Percentiles rank a stretch among this genome's conserved stretches.
phyloP scores from a whole-genome alignment of 768 basidiomycete species.

The Antrodiella citrinella region DNA sequence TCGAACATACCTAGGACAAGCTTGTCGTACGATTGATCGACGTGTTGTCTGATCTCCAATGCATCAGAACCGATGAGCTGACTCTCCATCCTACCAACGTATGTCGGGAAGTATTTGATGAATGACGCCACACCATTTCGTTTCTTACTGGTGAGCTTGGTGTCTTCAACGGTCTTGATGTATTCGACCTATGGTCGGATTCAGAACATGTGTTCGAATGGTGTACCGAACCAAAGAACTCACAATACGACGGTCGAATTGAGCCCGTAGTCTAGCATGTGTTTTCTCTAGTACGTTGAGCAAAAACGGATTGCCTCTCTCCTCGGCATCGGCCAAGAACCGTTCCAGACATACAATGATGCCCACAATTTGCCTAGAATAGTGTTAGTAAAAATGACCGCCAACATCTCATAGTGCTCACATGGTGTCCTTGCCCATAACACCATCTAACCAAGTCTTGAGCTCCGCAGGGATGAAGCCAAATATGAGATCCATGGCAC shows the following conservation, averaged over 20 bases:
- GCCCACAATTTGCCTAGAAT: constrained; percentile 75
- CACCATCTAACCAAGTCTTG: constrained; percentile 77
- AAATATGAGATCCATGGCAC: constrained; percentile 92
- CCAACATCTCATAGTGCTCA: constrained; percentile 35
- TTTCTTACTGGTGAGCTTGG: constrained; percentile 87
- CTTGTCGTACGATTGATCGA: constrained; percentile 80
- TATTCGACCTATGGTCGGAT: constrained; percentile 64
- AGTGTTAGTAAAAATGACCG: neutral
- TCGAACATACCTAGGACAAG: constrained; percentile 91
- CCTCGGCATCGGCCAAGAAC: constrained; percentile 69
- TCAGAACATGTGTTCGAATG: neutral
- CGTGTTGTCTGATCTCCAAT: constrained; percentile 66
- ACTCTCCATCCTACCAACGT: constrained; percentile 73
- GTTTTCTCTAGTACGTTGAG: constrained; percentile 72
- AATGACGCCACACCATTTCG: constrained; percentile 89
- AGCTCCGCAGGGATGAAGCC: constrained; percentile 83
- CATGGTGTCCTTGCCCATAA: constrained; percentile 71
- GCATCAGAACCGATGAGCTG: constrained; percentile 74
- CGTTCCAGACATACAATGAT: constrained; percentile 73
- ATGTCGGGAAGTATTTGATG: constrained; percentile 87
- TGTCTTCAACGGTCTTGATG: constrained; percentile 81
- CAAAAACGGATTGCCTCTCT: constrained; percentile 71
- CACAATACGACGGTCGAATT: constrained; percentile 73
- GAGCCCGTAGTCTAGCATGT: constrained; percentile 63
- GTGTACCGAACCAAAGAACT: too few relatives aligned